Percentiles rank a stretch among this genome's conserved stretches.
Conservation (phyloP, 2,329 filamentous ascomycete species). For the Chaetomiaceae sp. region DNA sequence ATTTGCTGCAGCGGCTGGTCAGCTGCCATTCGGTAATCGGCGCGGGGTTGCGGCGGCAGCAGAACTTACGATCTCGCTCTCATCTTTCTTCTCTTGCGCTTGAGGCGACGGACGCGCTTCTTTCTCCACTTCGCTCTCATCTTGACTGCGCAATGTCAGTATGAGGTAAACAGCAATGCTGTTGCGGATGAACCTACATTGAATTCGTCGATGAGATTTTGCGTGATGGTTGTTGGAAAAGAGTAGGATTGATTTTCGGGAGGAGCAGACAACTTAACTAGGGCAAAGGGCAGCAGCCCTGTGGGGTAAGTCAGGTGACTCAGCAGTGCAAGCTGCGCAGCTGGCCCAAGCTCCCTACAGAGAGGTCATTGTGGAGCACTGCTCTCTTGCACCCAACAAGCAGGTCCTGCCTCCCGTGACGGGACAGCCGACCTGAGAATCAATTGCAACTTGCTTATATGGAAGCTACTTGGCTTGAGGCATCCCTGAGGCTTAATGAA, state of each 20-base stretch:
- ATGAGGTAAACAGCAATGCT: not conserved
- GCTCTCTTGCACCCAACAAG: too few species aligned
- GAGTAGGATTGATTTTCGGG: slow-evolving; percentile 18
- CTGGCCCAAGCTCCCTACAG: slow-evolving; percentile 16
- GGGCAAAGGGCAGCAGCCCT: slow-evolving; percentile 26
- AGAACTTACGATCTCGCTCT: slow-evolving; percentile 85
- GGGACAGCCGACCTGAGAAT: too few species aligned
- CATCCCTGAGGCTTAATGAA: too few species aligned
- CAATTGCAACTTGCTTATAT: too few species aligned
- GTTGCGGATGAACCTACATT: slow-evolving; percentile 18
- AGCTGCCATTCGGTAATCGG: slow-evolving; percentile 23
- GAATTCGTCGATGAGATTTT: slow-evolving; percentile 24
- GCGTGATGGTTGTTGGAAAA: slow-evolving; percentile 24
- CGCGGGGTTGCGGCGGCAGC: not conserved
- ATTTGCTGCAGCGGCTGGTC: slow-evolving; percentile 50
- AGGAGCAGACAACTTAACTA: slow-evolving; percentile 24
- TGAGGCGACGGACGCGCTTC: slow-evolving; percentile 98
- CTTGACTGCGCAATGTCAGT: slow-evolving; percentile 38
- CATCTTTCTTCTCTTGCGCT: slow-evolving; percentile 99
- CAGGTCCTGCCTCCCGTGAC: too few species aligned
- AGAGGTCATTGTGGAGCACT: not conserved
- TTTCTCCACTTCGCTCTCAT: slow-evolving; percentile 99
- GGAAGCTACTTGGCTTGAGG: too few species aligned
- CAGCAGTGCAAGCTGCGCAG: not conserved
- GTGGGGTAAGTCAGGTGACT: slow-evolving; percentile 25